Evolutionary conservation across 352 stramenopile genomes (phyloP).

Genomic region (Phytophthora meadii): DNA sequence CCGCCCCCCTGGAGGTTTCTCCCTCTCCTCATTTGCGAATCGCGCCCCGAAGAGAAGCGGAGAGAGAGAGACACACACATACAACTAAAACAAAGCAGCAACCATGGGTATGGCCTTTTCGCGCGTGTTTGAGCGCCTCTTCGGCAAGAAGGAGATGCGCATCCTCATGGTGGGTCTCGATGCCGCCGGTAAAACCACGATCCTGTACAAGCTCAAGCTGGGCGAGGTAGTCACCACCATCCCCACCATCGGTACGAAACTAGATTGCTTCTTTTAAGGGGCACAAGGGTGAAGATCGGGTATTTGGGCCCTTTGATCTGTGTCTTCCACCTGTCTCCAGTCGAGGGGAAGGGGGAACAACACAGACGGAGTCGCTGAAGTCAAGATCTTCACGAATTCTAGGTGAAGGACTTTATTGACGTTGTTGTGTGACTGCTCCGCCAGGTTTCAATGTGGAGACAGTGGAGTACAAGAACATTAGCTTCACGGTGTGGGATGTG

Average conservation of each 20-base stretch:
- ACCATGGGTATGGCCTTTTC: constrained; percentile 99
- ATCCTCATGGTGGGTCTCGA: constrained; percentile 99
- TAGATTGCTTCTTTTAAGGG: no score
- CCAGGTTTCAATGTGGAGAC: constrained; percentile 99
- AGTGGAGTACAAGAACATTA: constrained; percentile 99
- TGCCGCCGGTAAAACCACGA: constrained; percentile 99
- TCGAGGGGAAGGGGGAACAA: background rate
- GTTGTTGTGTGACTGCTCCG: constrained; percentile 60
- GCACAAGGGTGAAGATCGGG: background rate
- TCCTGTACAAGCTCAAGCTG: constrained; percentile 96
- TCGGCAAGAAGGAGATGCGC: constrained; percentile 99
- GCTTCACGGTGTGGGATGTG: constrained; percentile 99
- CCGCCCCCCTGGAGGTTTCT: constrained; percentile 14
- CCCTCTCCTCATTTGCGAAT: constrained; percentile 61
- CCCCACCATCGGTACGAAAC: constrained; percentile 93
- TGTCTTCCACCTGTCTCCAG: background rate
- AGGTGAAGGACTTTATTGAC: constrained; percentile 2
- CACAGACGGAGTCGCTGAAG: constrained; percentile 37
- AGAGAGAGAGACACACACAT: constrained; percentile 1
- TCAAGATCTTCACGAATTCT: background rate
- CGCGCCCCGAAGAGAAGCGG: constrained; percentile 40
- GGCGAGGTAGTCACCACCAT: constrained; percentile 98
- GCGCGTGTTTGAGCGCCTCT: constrained; percentile 97
- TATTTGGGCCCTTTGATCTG: background rate
- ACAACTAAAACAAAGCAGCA: constrained; percentile 29